Percentiles rank a stretch among this genome's conserved stretches.
phyloP scores from a whole-genome alignment of 2,329 filamentous ascomycete species.

The Ascochyta rabiei region DNA sequence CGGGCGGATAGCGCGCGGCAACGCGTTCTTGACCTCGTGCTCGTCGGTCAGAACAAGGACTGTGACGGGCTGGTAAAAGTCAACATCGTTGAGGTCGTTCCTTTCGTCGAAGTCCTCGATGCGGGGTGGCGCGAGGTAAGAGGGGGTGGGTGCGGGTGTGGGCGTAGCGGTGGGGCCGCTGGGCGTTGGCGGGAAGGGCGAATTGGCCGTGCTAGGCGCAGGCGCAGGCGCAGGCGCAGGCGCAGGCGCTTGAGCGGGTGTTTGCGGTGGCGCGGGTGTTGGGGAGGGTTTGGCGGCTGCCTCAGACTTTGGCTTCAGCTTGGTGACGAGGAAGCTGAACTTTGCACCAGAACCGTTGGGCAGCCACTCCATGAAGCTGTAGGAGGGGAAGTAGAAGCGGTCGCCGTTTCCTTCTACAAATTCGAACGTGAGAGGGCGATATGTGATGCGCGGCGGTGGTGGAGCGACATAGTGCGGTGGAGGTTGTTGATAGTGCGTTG shows the following conservation, averaged over 20 bases:
- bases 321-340: constrained; percentile 78
- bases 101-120: constrained; percentile 50
- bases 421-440: constrained; percentile 48
- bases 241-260: neutral
- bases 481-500: constrained; percentile 30
- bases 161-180: constrained; percentile 16
- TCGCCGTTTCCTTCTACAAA: constrained; percentile 63
- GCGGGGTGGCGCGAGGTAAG: constrained; percentile 37
- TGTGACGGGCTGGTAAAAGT: constrained; percentile 73
- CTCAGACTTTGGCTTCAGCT: constrained; percentile 59
- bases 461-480: constrained; percentile 38
- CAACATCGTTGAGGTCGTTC: constrained; percentile 52
- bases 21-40: constrained; percentile 59
- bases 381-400: constrained; percentile 78
- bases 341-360: constrained; percentile 67
- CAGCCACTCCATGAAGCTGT: constrained; percentile 75
- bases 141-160: constrained; percentile 19
- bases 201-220: constrained; percentile 7
- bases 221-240: constrained; percentile 2
- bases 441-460: constrained; percentile 53
- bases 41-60: constrained; percentile 62
- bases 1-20: constrained; percentile 61
- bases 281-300: constrained; percentile 48
- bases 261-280: constrained; percentile 30
- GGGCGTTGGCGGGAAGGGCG: constrained; percentile 15